phyloP scores from a whole-genome alignment of 495 filamentous ascomycete genomes.

The Pseudomonodictys pantanalensis region DNA sequence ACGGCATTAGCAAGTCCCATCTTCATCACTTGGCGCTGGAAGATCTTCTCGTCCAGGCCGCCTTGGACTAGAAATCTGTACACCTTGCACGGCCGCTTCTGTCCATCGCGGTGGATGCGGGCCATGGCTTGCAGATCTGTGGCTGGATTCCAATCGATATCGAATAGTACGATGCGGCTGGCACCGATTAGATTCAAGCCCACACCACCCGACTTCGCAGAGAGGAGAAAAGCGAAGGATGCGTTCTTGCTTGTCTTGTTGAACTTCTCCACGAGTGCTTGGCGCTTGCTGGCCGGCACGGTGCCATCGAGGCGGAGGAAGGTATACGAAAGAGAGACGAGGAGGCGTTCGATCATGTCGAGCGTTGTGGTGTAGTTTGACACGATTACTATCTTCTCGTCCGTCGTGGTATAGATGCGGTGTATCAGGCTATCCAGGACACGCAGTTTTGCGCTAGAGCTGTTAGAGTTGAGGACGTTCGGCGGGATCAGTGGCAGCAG shows the following conservation, averaged over 20 bases:
- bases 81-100: constrained; percentile 67
- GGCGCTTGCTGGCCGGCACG: constrained; percentile 66
- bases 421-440: constrained; percentile 68
- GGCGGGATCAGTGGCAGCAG: constrained; percentile 60
- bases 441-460: constrained; percentile 67
- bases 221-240: constrained; percentile 74
- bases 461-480: constrained; percentile 56
- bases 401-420: constrained; percentile 54
- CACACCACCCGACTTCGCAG: constrained; percentile 72
- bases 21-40: constrained; percentile 77
- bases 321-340: constrained; percentile 60
- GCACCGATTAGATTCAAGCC: constrained; percentile 79
- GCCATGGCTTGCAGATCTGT: constrained; percentile 86
- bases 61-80: constrained; percentile 73
- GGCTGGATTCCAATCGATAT: constrained; percentile 81
- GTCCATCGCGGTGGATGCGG: constrained; percentile 75
- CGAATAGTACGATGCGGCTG: constrained; percentile 71
- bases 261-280: constrained; percentile 74
- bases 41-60: constrained; percentile 79
- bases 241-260: constrained; percentile 56
- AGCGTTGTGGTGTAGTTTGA: constrained; percentile 81
- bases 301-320: constrained; percentile 73
- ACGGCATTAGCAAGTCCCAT: constrained; percentile 65
- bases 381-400: constrained; percentile 76
- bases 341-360: constrained; percentile 63